Conservation (phyloP, 2,329 filamentous ascomycete species). For the Ascosphaera apis region DNA sequence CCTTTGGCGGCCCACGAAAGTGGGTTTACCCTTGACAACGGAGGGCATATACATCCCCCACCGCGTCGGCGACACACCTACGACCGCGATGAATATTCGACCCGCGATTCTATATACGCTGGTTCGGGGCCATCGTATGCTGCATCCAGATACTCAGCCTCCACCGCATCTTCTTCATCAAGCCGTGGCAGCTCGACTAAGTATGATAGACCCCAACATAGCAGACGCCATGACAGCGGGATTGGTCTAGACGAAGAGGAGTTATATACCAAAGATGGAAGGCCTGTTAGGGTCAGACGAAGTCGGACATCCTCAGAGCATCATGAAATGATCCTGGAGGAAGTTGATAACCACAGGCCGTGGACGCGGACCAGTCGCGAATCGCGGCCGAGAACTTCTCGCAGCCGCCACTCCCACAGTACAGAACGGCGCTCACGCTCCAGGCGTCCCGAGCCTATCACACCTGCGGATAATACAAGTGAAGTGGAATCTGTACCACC, state of each 20-base stretch:
- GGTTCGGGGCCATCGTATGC: background rate
- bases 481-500: background rate
- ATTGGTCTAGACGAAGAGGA: background rate
- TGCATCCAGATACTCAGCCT: background rate
- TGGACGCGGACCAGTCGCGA: background rate
- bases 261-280: background rate
- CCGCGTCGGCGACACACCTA: background rate
- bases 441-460: background rate
- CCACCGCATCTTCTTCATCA: background rate
- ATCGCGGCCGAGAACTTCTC: background rate
- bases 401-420: background rate
- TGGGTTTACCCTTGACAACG: background rate
- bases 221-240: background rate
- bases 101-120: background rate
- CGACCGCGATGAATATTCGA: background rate
- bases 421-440: background rate
- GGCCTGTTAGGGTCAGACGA: background rate
- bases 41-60: background rate
- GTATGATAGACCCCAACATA: background rate
- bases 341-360: background rate
- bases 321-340: background rate
- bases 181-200: background rate
- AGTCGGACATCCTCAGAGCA: background rate
- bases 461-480: background rate
- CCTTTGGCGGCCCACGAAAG: background rate